Evolutionary conservation across 441 rosid genomes (phyloP), one percentile per base, ranked within the genome.

Genomic region (Cnidoscolus chayamansa): DNA sequence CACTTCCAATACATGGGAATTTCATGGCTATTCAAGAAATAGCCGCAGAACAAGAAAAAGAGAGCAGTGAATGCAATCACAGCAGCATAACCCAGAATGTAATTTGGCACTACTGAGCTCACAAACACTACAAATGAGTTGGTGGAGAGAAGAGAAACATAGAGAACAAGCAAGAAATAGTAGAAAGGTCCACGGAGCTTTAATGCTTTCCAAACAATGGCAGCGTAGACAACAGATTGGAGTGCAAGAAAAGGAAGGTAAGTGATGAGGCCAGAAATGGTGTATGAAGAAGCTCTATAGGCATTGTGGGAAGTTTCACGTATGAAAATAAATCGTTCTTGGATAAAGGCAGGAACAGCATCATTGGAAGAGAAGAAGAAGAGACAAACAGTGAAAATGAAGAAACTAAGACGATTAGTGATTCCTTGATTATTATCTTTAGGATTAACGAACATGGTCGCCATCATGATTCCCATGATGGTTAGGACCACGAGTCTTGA

Each of bases 361-460:
- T 88, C 93, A 9, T 86, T 86, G 49, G 93, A 86, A 19, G 93
- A 88, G 86, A 86, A 86, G 81, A 86, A 88, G 83, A 86, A 86
- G 63, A 88, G 68, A 54, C 93, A 82, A 64, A 83, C 87, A 0
- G 89, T 88, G 84, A 86, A 88, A 78, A 88, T 85, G 69, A 88
- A 78, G 76, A 88, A 88, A 56, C 87, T 81, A 10, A 88, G 85
- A 15, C 82, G 86, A 66, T 88, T 78, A 1, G 90, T 86, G 81
- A 88, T 85, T 53, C 90, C 93, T 74, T 88, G 88, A 47, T 67
- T 9, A 69, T 70, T 62, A 0, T 19, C 13, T 68, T 74, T 80
- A 0, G 91, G 90, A 15, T 78, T 80, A 65, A 31, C 20, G 89
- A 89, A 89, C 91, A 87, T 84, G 9, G 90, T 87, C 19, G 91